Conservation (phyloP, 192 early-diverging fungal genomes). For the Bifiguratus adelaidae region DNA sequence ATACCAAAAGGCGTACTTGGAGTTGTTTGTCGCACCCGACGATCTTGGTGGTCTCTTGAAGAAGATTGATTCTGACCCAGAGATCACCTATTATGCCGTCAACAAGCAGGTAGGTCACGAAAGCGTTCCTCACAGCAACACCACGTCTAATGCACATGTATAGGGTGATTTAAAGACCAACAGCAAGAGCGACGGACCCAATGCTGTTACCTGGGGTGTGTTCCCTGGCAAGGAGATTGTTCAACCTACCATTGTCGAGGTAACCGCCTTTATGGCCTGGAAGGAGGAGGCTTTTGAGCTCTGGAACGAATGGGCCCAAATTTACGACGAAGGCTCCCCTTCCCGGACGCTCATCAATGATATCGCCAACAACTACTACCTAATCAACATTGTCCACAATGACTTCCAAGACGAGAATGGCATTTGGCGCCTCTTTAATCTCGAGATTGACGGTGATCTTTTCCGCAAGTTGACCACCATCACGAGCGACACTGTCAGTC, state of each 20-base stretch:
- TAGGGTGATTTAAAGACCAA: slow-evolving; percentile 88
- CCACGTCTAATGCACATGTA: slow-evolving; percentile 9
- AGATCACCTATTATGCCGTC: slow-evolving; percentile 87
- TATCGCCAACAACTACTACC: slow-evolving; percentile 68
- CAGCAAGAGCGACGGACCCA: slow-evolving; percentile 73
- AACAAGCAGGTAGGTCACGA: slow-evolving; percentile 43
- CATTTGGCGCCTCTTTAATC: slow-evolving; percentile 62
- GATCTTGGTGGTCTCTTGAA: slow-evolving; percentile 59
- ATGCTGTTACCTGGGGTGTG: slow-evolving; percentile 98
- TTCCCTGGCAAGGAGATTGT: slow-evolving; percentile 94
- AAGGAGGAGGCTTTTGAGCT: slow-evolving; percentile 92
- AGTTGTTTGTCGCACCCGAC: slow-evolving; percentile 78
- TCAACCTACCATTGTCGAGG: slow-evolving; percentile 94
- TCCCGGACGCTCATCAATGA: slow-evolving; percentile 43
- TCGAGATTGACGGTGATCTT: slow-evolving; percentile 19
- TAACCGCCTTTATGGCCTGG: slow-evolving; percentile 89
- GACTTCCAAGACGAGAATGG: slow-evolving; percentile 65
- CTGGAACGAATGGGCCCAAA: slow-evolving; percentile 82
- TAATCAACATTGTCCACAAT: slow-evolving; percentile 95
- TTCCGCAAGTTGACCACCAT: slow-evolving; percentile 11
- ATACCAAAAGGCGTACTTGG: slow-evolving; percentile 97
- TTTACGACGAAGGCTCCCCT: slow-evolving; percentile 44
- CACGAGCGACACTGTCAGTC: no score
- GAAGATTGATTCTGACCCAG: slow-evolving; percentile 51
- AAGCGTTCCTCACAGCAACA: background rate